These are phyloP conservation scores for Rhizophagus clarus DNA, from an alignment of 192 early-diverging fungal species.

Conservation along the genomic window DNA sequence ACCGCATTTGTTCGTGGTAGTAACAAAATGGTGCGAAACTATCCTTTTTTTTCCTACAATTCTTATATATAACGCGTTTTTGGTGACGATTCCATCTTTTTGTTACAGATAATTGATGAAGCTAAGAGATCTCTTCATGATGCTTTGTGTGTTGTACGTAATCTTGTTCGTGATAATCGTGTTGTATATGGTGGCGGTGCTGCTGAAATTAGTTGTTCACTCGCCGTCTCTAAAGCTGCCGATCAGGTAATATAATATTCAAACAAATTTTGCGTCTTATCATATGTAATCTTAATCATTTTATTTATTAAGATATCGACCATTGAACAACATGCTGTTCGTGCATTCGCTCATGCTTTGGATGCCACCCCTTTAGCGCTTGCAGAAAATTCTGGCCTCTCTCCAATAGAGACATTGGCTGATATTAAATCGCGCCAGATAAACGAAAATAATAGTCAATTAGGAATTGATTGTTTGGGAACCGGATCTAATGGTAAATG, in stretches of 20 bases:
- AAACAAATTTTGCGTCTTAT: background rate
- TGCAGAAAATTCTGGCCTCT: constrained; percentile 96
- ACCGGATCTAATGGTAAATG: constrained; percentile 79
- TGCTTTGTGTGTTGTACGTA: constrained; percentile 98
- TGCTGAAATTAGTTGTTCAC: constrained; percentile 94
- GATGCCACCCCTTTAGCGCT: constrained; percentile 92
- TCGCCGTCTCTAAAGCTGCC: constrained; percentile 90
- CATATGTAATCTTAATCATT: background rate
- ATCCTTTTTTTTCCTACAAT: background rate
- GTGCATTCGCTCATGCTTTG: constrained; percentile 94
- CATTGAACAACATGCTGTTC: constrained; percentile 99
- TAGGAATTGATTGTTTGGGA: constrained; percentile 96
- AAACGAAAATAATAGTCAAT: constrained; percentile 77
- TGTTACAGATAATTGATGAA: constrained; percentile 91
- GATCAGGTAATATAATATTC: constrained; percentile 59
- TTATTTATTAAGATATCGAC: constrained; percentile 59
- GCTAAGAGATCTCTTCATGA: constrained; percentile 97
- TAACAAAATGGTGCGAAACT: constrained; percentile 89
- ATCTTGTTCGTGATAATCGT: constrained; percentile 94
- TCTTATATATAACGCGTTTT: background rate
- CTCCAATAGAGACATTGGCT: constrained; percentile 95
- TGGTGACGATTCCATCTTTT: background rate
- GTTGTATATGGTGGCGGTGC: constrained; percentile 99
- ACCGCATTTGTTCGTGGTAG: constrained; percentile 97
- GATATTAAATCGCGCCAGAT: constrained; percentile 94